These are phyloP conservation scores for Geotrichum citri-aurantii DNA, from an alignment of 1,139 yeast genomes.

Conservation along the genomic window DNA sequence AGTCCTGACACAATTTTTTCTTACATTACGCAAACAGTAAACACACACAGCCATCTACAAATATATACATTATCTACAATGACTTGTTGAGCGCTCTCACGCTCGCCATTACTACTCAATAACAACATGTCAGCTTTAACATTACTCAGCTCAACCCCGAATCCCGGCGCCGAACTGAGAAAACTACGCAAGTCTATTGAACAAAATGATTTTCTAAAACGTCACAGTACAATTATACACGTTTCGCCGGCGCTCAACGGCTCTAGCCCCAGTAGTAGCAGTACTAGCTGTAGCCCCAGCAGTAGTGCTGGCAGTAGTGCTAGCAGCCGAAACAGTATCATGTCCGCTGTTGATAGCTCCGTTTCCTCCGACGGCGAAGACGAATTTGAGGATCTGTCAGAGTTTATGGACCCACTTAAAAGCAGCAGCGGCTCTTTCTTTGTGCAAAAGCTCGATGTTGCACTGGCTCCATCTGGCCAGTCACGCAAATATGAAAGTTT, in stretches of 20 bases:
- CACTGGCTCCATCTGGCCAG: neutral
- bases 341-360: neutral
- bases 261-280: neutral
- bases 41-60: neutral
- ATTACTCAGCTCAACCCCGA: neutral
- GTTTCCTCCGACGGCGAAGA: neutral
- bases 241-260: neutral
- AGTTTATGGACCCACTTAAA: slow-evolving; percentile 5
- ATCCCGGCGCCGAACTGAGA: slow-evolving; percentile 3
- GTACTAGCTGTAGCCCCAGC: neutral
- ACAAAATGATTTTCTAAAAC: neutral
- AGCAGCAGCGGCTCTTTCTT: neutral
- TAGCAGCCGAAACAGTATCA: neutral
- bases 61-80: neutral
- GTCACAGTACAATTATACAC: neutral
- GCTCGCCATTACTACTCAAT: neutral
- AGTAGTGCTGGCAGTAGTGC: neutral
- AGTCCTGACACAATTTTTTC: neutral
- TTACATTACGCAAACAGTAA: neutral
- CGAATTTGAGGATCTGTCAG: neutral
- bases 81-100: neutral
- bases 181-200: neutral
- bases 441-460: neutral
- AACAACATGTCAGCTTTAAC: neutral
- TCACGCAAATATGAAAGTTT: neutral